Base-by-base conservation (phyloP, 2,329 filamentous ascomycete species). In the Aureobasidium leucospermi region DNA sequence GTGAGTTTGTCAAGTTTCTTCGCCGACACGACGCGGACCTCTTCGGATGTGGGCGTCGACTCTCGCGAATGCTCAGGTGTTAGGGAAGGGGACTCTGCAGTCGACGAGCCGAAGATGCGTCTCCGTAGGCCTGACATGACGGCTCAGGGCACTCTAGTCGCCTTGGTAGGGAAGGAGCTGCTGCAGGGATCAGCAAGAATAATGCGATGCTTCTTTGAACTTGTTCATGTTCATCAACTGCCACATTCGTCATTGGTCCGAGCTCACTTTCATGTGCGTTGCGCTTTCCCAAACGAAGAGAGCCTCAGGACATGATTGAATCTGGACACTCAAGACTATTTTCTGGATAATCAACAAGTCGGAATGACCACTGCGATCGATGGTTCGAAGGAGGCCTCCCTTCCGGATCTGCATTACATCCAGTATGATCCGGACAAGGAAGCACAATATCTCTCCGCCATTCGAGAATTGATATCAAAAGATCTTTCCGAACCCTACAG, bases 401-500 rank as follows among this genome's bases (percentile, higher is more conserved):
- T 63, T 55, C 61, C 61, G 72, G 82, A 71, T 82, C 69, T 73
- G 2, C 55, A 42, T 6, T 63, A 63, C 39, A 63, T 63, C 16
- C 62, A 63, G 39, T 88, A 87, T 70, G 78, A 84, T 62, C 72
- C 73, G 58, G 70, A 78, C 52, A 82, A 83, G 64, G 85, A 87
- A 69, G 79, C 81, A 56, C 75, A 78, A 59, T 86, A 94, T 71
- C 85, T 99, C 43, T 85, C 91, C 38, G 85, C 90, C 43, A 96
- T 99, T 74, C 86, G 93, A 59, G 86, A 92, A 60, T 78, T 99
- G 70, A 99, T 99, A 69, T 94, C 92, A 46, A 96, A 93, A 69
- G 94, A 97, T 71, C 81, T 99, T 52, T 97, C 93, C 66, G 94
- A 99, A 74, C 94, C 94, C 1, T 99, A 99, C 74, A 97, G 93